Base-by-base conservation (phyloP, 2,329 filamentous ascomycete species). In the Dothistroma septosporum region DNA sequence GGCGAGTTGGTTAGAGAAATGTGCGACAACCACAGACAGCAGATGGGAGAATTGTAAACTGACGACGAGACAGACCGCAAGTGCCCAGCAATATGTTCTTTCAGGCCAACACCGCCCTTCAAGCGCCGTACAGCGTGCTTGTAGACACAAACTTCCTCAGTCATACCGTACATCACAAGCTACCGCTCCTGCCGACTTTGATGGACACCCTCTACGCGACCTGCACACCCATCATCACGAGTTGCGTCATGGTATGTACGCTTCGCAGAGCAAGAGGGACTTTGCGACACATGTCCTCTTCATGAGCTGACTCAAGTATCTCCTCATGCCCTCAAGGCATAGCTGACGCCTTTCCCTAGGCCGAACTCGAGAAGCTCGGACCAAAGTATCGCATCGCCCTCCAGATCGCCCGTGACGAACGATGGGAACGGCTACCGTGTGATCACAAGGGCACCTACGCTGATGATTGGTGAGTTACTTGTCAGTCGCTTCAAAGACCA, bases 121-220 rank as follows among this genome's bases (percentile, higher is more conserved):
- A 90, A 11, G 91, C 92, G 3, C 91, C 92, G 1, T 95, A 96
- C 79, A 82, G 79, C 54, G 84, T 93, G 59, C 84, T 95, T 10
- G 83, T 94, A 71, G 91, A 96, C 75, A 93, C 91, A 75, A 96
- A 96, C 74, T 96, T 96, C 73, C 83, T 96, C 64, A 91, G 87
- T 44, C 92, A 96, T 76, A 94, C 92, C 0, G 90, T 97, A 1
- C 90, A 92, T 76, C 86, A 89, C 68, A 97, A 99, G 78, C 85
- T 97, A 21, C 91, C 92, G 35, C 80, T 97, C 12, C 83, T 96
- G 21, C 88, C 93, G 62, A 87, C 88, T 2, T 90, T 97, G 80
- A 96, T 97, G 91, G 92, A 97, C 75, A 89, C 90, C 57, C 83
- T 99, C 4, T 96, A 92, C 74, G 93, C 93, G 19, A 95, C 95